phyloP scores from a whole-genome alignment of 2,329 filamentous ascomycete genomes.

The Domatiomyces globalis region DNA sequence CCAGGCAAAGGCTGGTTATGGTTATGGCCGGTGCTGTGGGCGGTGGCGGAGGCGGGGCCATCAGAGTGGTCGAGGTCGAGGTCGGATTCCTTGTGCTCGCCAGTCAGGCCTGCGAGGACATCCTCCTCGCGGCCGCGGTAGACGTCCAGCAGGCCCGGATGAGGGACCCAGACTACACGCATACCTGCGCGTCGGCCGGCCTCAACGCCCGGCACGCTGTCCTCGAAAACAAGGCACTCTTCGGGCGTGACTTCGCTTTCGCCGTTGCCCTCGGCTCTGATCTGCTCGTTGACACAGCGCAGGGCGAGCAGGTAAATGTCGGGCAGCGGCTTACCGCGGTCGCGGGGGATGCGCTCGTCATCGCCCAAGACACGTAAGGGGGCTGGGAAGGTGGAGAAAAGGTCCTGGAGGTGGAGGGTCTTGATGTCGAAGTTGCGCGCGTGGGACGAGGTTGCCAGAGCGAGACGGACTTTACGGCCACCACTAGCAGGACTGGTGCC shows the following conservation, averaged over 20 bases:
- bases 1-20: constrained; percentile 24
- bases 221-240: constrained; percentile 93
- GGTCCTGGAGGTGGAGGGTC: constrained; percentile 40
- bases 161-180: constrained; percentile 86
- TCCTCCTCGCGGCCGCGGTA: constrained; percentile 63
- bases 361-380: constrained; percentile 73
- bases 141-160: constrained; percentile 61
- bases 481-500: constrained; percentile 20
- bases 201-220: constrained; percentile 86
- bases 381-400: constrained; percentile 48
- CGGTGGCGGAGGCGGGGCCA: too few relatives aligned
- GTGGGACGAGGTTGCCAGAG: constrained; percentile 71
- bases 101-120: constrained; percentile 70
- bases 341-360: constrained; percentile 59
- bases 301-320: constrained; percentile 89
- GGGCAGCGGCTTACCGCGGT: constrained; percentile 83
- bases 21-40: too few relatives aligned
- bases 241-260: constrained; percentile 54
- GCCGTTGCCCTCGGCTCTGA: constrained; percentile 41
- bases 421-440: constrained; percentile 62
- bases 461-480: constrained; percentile 52
- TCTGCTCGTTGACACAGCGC: constrained; percentile 63
- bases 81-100: constrained; percentile 48
- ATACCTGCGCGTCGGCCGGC: constrained; percentile 81
- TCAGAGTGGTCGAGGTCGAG: constrained; percentile 11